A percentile compares a stretch with the other conserved stretches of the same genome.
phyloP scores from a whole-genome alignment of 2,329 filamentous ascomycete genomes.

The Cladophialophora psammophila region DNA sequence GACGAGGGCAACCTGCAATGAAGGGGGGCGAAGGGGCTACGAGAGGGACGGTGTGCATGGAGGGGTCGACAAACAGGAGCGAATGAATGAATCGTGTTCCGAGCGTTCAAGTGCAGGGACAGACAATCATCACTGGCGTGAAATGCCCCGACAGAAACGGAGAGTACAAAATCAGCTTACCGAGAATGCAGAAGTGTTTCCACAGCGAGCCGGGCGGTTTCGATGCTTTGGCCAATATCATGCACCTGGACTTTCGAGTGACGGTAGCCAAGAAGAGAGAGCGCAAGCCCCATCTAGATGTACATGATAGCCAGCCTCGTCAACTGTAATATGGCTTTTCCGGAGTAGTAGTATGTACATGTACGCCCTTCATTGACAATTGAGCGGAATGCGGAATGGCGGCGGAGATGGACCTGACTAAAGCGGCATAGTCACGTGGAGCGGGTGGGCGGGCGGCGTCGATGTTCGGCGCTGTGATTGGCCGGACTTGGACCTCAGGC shows the following conservation, averaged over 20 bases:
- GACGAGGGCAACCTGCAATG: constrained; percentile 1
- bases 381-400: neutral
- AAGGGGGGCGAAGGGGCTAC: neutral
- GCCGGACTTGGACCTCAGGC: constrained; percentile 8
- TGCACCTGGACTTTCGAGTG: neutral
- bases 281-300: neutral
- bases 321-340: neutral
- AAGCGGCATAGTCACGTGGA: constrained; percentile 3
- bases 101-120: neutral
- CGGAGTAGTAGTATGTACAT: neutral
- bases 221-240: neutral
- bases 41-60: neutral
- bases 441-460: no score
- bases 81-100: neutral
- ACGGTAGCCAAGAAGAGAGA: neutral
- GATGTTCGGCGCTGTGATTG: constrained; percentile 13
- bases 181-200: neutral
- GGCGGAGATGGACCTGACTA: neutral
- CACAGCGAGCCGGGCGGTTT: no score
- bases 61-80: constrained; percentile 9
- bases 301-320: neutral
- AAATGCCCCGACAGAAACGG: neutral
- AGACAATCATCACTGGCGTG: neutral
- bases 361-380: constrained; percentile 8
- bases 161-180: neutral